Percentiles rank a stretch among this genome's conserved stretches.
phyloP scores from a whole-genome alignment of 805 yeast species.

The Komagataella phaffii region DNA sequence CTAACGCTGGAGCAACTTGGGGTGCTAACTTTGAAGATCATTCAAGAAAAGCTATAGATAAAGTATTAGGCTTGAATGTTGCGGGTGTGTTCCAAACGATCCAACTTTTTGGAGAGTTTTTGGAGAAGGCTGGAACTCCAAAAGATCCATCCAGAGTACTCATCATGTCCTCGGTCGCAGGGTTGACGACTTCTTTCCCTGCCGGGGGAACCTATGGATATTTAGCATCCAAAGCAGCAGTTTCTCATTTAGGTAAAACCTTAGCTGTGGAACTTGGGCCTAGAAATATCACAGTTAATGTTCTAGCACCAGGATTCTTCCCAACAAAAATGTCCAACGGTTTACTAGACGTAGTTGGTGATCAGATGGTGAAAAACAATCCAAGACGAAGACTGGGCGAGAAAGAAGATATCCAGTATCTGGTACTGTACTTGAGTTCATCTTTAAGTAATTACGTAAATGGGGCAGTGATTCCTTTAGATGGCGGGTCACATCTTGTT shows the following conservation, averaged over 20 bases:
- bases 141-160: conserved; percentile 53
- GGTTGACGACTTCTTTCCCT: conserved; percentile 23
- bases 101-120: conserved; percentile 45
- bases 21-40: conserved; percentile 52
- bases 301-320: conserved; percentile 68
- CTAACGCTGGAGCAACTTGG: conserved; percentile 77
- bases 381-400: conserved; percentile 54
- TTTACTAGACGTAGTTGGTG: conserved; percentile 36
- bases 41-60: conserved; percentile 45
- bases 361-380: conserved; percentile 29
- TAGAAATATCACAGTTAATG: conserved; percentile 51
- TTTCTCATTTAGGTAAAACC: conserved; percentile 50
- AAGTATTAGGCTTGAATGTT: conserved; percentile 50
- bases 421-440: conserved; percentile 41
- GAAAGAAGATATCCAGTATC: conserved; percentile 43
- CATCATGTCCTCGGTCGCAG: conserved; percentile 57
- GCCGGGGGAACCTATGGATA: conserved; percentile 55
- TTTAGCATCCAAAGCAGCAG: conserved; percentile 63
- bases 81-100: conserved; percentile 57
- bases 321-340: conserved; percentile 68
- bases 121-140: conserved; percentile 33
- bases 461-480: conserved; percentile 56
- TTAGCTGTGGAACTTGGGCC: conserved; percentile 59
- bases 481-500: conserved; percentile 49
- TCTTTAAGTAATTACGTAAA: conserved; percentile 48